Evolutionary conservation across 768 basidiomycete species (phyloP).

Genomic region (Leucosporidium creatinivorum): DNA sequence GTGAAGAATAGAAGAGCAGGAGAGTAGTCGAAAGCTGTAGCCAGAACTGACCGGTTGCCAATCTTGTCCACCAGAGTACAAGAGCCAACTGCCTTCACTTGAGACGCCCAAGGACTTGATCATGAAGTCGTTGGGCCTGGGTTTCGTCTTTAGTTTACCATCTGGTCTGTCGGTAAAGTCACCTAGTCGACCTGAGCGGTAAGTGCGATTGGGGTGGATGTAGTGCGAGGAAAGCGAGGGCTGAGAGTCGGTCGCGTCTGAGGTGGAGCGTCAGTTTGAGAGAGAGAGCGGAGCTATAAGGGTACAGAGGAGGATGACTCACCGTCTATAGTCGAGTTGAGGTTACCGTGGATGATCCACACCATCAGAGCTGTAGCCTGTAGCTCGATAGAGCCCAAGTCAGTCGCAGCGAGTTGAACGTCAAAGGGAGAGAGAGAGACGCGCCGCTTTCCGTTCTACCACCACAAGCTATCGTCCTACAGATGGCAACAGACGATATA

Average conservation of each 20-base stretch:
- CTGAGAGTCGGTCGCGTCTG: not conserved
- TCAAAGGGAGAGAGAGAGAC: too few species aligned
- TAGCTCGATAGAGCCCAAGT: too few species aligned
- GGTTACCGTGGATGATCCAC: not conserved
- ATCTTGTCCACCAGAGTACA: not conserved
- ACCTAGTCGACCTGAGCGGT: constrained; percentile 14
- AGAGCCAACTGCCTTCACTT: constrained; percentile 18
- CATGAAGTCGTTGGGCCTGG: constrained; percentile 14
- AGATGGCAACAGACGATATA: too few species aligned
- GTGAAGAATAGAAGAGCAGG: too few species aligned
- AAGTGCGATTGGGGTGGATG: constrained; percentile 10
- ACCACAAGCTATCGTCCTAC: too few species aligned
- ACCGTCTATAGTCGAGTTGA: not conserved
- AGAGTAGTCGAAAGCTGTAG: too few species aligned
- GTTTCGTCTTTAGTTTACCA: not conserved
- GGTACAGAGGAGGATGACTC: not conserved
- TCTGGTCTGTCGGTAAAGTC: not conserved
- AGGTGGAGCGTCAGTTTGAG: not conserved
- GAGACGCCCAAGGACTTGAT: constrained; percentile 8
- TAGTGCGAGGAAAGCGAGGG: not conserved
- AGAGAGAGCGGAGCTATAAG: not conserved
- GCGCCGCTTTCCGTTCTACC: too few species aligned
- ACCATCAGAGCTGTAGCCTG: not conserved
- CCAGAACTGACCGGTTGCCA: constrained; percentile 5
- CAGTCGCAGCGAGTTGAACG: too few species aligned